Conservation (phyloP, 2,329 filamentous ascomycete genomes). For the Diaporthe sp. region DNA sequence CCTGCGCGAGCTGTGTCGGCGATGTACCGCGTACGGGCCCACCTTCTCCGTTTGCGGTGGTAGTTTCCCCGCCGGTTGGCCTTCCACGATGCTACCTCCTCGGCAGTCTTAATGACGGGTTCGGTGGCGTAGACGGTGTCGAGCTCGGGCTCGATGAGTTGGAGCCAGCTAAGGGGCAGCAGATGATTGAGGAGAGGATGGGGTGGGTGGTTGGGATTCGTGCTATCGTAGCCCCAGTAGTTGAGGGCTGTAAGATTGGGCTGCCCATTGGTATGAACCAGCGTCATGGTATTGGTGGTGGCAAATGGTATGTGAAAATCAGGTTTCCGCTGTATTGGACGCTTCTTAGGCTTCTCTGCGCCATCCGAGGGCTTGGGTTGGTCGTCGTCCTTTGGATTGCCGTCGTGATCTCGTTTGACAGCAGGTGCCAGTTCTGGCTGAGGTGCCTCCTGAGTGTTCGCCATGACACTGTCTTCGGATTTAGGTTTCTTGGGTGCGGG, state of each 20-base stretch:
- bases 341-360: conserved; percentile 43
- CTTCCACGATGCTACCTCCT: conserved; percentile 79
- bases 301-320: conserved; percentile 77
- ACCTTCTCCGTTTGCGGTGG: conserved; percentile 89
- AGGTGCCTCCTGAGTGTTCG: conserved; percentile 37
- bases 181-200: conserved; percentile 89
- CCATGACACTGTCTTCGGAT: conserved; percentile 44
- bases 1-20: conserved; percentile 82
- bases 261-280: conserved; percentile 86
- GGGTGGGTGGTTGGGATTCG: conserved; percentile 72
- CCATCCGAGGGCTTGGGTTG: conserved; percentile 24
- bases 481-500: conserved; percentile 10
- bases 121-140: conserved; percentile 81
- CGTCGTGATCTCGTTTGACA: conserved; percentile 35
- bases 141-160: conserved; percentile 82
- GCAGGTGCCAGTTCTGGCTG: conserved; percentile 8
- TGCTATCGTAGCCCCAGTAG: conserved; percentile 88
- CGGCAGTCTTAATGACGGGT: conserved; percentile 70
- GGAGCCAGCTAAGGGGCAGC: conserved; percentile 90
- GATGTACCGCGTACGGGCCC: conserved; percentile 78
- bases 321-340: conserved; percentile 44
- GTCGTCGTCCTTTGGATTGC: conserved; percentile 36
- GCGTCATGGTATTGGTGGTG: conserved; percentile 81
- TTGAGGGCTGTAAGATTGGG: conserved; percentile 89
- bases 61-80: conserved; percentile 86